Conservation (phyloP, 2,329 filamentous ascomycete genomes). For the Paecilomyces formosus region DNA sequence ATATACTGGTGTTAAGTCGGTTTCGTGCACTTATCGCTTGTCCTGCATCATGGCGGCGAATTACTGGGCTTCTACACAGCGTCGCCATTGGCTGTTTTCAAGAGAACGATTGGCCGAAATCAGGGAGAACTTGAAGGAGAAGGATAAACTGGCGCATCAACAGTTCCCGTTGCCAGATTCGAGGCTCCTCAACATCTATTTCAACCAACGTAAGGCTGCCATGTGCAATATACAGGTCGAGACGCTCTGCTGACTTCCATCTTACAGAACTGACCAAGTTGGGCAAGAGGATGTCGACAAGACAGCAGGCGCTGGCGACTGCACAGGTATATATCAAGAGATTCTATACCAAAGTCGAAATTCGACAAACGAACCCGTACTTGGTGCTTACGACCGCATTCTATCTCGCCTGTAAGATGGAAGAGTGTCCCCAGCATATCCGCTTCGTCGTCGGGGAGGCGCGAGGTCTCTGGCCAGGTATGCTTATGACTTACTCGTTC, state of each 20-base stretch:
- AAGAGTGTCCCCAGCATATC: slow-evolving; percentile 95
- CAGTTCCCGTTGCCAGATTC: slow-evolving; percentile 76
- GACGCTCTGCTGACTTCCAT: not conserved
- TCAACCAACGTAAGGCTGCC: slow-evolving; percentile 66
- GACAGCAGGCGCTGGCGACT: slow-evolving; percentile 89
- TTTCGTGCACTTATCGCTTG: not conserved
- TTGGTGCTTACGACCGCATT: slow-evolving; percentile 87
- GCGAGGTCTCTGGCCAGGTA: slow-evolving; percentile 71
- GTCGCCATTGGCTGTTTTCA: slow-evolving; percentile 82
- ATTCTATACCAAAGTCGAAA: slow-evolving; percentile 86
- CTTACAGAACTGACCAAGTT: slow-evolving; percentile 67
- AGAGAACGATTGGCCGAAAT: slow-evolving; percentile 69
- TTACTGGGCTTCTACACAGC: slow-evolving; percentile 94
- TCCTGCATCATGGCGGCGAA: slow-evolving; percentile 69
- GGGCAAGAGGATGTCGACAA: slow-evolving; percentile 72
- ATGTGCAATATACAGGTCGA: not conserved
- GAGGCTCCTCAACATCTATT: slow-evolving; percentile 80
- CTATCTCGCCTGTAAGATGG: slow-evolving; percentile 96
- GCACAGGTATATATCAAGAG: slow-evolving; percentile 92
- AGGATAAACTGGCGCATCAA: slow-evolving; percentile 65
- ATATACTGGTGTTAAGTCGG: too few species aligned
- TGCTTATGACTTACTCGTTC: slow-evolving; percentile 8
- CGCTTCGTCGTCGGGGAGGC: slow-evolving; percentile 82
- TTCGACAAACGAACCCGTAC: slow-evolving; percentile 87
- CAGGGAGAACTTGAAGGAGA: slow-evolving; percentile 69